Base-by-base conservation (phyloP, 1,284 basidiomycete species). In the Pseudozyma sp. region DNA sequence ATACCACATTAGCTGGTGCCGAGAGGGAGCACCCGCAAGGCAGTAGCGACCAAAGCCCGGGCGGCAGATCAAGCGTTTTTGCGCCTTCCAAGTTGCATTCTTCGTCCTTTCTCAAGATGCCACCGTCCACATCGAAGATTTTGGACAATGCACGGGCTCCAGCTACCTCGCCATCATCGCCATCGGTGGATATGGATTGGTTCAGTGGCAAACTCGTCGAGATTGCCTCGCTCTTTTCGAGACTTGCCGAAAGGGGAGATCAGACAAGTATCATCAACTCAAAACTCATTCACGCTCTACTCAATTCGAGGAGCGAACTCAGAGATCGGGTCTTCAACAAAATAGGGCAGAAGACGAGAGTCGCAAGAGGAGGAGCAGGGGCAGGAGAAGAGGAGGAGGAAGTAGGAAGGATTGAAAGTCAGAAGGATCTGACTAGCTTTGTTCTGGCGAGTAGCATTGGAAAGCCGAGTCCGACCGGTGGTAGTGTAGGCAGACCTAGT, bases 171-270 rank as follows among this genome's bases (percentile, higher is more conserved):
- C n/a, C n/a, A 31, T 31, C 25, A 1, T 58, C 58, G 1, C 45
- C 52, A 9, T 45, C 49, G 18, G 49, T 66, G 10, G 69, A 71
- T 18, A 52, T 71, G 19, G 59, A 71, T 40, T 71, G 59, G 69
- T 66, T 71, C 18, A 55, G 43, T 4, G 48, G 55, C 16, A 65
- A 59, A n/a, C 48, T 71, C 5, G 50, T 71, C n/a, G 63, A 71
- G 38, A 66, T 59, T 13, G 59, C 59, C 0, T 40, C 47, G 16
- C 43, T 71, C 14, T 71, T 66, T 39, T 31, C 21, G 19, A 61
- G 59, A 34, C 38, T 71, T 3, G 69, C 63, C 9, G 59, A 66
- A 16, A 42, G 59, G 0, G 69, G 59, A 0, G 69, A 71, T 44
- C 69, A 71, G 43, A 66, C 63, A 2, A 52, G 48, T 8, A 59